These are phyloP conservation scores for Nothophytophthora sp. DNA, from an alignment of 352 stramenopile species.

Conservation along the genomic window DNA sequence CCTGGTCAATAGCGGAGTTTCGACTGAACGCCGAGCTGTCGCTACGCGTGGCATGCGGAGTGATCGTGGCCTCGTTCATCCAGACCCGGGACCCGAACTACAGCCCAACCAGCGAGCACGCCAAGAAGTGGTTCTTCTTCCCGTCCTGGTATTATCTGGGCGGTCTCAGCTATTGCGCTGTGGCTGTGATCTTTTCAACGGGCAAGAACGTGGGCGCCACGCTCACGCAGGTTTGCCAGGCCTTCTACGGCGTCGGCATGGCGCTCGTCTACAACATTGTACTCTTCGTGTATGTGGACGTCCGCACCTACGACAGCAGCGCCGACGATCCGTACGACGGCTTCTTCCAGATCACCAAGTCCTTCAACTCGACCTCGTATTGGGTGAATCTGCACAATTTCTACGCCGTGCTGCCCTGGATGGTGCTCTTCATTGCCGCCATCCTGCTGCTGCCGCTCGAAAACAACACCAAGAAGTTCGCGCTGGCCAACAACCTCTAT, in stretches of 20 bases:
- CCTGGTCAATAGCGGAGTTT: constrained; percentile 23
- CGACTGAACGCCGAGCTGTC: constrained; percentile 40
- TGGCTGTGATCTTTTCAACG: constrained; percentile 77
- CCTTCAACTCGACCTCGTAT: constrained; percentile 62
- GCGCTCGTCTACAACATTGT: constrained; percentile 81
- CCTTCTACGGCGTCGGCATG: constrained; percentile 79
- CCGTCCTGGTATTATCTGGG: constrained; percentile 57
- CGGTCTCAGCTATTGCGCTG: constrained; percentile 71
- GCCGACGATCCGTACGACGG: constrained; percentile 35
- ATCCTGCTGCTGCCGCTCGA: constrained; percentile 67
- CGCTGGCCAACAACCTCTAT: constrained; percentile 82
- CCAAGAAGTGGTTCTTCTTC: constrained; percentile 65
- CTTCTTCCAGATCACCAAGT: constrained; percentile 62
- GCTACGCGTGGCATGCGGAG: constrained; percentile 53
- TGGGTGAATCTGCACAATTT: constrained; percentile 79
- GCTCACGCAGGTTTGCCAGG: constrained; percentile 67
- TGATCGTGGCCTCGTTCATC: constrained; percentile 61
- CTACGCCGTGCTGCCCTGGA: constrained; percentile 67
- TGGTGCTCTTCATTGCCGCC: constrained; percentile 72
- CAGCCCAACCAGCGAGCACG: constrained; percentile 19
- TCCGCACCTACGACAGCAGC: constrained; percentile 39
- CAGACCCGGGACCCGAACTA: constrained; percentile 47
- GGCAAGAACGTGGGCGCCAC: constrained; percentile 73
- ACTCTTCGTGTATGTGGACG: constrained; percentile 49
- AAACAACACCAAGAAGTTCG: constrained; percentile 88